Conservation (phyloP, 768 basidiomycete genomes). For the Tylopilus vinaceipallidus region DNA sequence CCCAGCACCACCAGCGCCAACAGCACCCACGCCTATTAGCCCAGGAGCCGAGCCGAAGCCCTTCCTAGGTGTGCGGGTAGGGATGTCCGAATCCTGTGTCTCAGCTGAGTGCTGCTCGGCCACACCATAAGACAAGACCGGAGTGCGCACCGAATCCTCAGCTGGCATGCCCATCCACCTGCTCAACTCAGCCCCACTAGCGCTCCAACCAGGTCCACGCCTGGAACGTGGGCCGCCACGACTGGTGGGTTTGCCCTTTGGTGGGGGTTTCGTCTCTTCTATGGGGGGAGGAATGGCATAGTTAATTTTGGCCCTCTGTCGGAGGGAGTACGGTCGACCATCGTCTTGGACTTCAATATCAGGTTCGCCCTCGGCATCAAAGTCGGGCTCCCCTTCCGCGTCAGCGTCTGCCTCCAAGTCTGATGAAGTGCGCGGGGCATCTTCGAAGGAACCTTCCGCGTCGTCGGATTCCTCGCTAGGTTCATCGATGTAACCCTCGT, state of each 20-base stretch:
- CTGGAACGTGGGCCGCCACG: constrained; percentile 39
- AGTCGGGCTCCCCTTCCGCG: constrained; percentile 40
- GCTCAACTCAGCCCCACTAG: constrained; percentile 71
- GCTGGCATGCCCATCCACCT: constrained; percentile 71
- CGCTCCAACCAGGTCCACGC: constrained; percentile 74
- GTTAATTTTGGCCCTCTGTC: constrained; percentile 65
- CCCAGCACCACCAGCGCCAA: constrained; percentile 51
- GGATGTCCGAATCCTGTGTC: constrained; percentile 66
- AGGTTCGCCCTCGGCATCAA: constrained; percentile 37
- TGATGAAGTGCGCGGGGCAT: constrained; percentile 43
- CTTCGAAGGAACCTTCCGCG: constrained; percentile 59
- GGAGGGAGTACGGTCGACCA: constrained; percentile 50
- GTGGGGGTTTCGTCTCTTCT: constrained; percentile 55
- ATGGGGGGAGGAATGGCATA: constrained; percentile 81
- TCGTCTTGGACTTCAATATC: constrained; percentile 43
- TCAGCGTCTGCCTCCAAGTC: constrained; percentile 37
- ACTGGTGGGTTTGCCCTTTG: constrained; percentile 37
- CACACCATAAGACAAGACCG: background rate
- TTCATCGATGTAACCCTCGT: constrained; percentile 49
- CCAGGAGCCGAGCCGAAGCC: constrained; percentile 53
- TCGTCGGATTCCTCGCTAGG: constrained; percentile 51
- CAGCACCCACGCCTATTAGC: constrained; percentile 46
- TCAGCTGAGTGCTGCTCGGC: background rate
- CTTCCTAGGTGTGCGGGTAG: constrained; percentile 69
- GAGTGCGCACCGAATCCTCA: constrained; percentile 63